Evolutionary conservation across 1,284 basidiomycete genomes (phyloP).

Genomic region (Malassezia brasiliensis): DNA sequence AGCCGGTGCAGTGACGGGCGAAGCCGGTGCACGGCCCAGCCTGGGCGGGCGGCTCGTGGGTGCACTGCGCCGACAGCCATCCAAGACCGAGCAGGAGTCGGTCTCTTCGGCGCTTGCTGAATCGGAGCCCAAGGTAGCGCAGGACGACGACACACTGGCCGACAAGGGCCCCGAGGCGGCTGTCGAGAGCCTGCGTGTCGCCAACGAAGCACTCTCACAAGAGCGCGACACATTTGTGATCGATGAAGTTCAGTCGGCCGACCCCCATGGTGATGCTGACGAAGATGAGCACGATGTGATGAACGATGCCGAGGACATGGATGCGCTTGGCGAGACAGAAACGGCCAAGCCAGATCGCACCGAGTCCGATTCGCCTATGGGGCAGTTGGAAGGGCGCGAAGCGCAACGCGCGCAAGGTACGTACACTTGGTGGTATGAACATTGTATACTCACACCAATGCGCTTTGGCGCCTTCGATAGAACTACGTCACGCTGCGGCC

Average conservation of each 20-base stretch:
- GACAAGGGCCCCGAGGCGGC: conserved; percentile 30
- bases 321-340: background rate
- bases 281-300: conserved; percentile 20
- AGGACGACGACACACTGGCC: conserved; percentile 11
- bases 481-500: background rate
- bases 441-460: too few relatives aligned
- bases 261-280: conserved; percentile 19
- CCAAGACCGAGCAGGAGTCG: background rate
- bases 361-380: background rate
- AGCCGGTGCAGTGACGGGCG: conserved; percentile 14
- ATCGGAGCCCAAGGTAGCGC: background rate
- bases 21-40: conserved; percentile 20
- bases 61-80: conserved; percentile 20
- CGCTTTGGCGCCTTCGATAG: background rate
- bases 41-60: conserved; percentile 29
- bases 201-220: conserved; percentile 30
- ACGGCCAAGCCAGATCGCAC: background rate
- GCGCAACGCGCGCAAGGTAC: background rate
- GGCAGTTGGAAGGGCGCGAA: background rate
- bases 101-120: background rate
- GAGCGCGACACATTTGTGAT: conserved; percentile 36
- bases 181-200: conserved; percentile 29
- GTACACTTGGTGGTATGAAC: background rate
- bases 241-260: conserved; percentile 25
- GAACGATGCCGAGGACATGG: background rate